Evolutionary conservation across 2,329 filamentous ascomycete species (phyloP).

Genomic region (Sporothrix pallida): DNA sequence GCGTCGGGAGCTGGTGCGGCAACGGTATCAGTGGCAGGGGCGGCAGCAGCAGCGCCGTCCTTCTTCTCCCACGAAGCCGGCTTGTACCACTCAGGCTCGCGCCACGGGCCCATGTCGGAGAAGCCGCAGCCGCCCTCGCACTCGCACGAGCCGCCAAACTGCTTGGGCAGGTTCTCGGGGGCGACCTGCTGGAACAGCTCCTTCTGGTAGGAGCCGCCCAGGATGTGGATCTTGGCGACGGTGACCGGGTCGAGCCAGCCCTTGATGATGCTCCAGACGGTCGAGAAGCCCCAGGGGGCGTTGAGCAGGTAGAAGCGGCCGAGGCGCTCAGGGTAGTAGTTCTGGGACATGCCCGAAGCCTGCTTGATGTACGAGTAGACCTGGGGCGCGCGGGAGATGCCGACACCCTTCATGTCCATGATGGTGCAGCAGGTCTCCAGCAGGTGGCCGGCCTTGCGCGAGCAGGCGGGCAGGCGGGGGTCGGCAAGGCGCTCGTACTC

Average conservation of each 20-base stretch:
- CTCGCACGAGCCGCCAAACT: conserved; percentile 82
- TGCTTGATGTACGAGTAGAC: conserved; percentile 88
- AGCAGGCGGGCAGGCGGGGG: conserved; percentile 92
- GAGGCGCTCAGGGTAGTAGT: conserved; percentile 98
- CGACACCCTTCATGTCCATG: conserved; percentile 96
- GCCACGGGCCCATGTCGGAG: conserved; percentile 92
- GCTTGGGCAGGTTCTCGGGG: conserved; percentile 84
- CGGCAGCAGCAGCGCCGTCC: conserved; percentile 46
- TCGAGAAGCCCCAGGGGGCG: conserved; percentile 91
- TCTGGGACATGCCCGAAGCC: conserved; percentile 89
- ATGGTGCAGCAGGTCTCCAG: conserved; percentile 98
- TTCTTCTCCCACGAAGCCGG: conserved; percentile 69
- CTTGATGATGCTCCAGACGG: conserved; percentile 85
- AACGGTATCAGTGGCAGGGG: conserved; percentile 42
- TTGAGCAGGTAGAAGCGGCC: conserved; percentile 98
- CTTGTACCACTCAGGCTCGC: conserved; percentile 69
- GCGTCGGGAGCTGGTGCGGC: conserved; percentile 37
- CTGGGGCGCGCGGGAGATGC: conserved; percentile 76
- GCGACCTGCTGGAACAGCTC: conserved; percentile 86
- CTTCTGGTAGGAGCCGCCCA: conserved; percentile 80
- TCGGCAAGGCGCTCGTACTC: conserved; percentile 98
- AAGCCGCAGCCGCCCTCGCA: conserved; percentile 83
- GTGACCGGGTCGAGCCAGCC: conserved; percentile 96
- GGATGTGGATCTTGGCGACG: conserved; percentile 91
- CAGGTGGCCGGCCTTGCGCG: conserved; percentile 84